Evolutionary conservation across 805 yeast genomes (phyloP).

Genomic region (Pichia insulana): DNA sequence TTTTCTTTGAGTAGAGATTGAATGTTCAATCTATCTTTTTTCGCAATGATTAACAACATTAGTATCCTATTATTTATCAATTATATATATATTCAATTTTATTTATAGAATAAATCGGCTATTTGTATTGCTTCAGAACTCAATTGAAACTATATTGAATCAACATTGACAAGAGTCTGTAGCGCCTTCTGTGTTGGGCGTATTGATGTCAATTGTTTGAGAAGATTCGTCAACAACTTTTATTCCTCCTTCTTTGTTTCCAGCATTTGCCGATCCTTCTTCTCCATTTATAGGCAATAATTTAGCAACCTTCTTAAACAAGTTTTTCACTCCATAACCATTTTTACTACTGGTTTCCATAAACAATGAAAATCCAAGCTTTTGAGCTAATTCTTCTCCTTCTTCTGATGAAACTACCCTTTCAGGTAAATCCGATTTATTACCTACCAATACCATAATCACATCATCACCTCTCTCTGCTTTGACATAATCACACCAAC

Average conservation of each 20-base stretch:
- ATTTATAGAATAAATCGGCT: not conserved
- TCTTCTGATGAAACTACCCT: conserved; percentile 70
- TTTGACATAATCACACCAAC: conserved; percentile 93
- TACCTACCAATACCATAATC: conserved; percentile 83
- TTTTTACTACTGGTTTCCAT: conserved; percentile 94
- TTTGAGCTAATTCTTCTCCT: conserved; percentile 69
- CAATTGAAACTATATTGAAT: too few relatives aligned
- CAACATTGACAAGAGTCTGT: conserved; percentile 34
- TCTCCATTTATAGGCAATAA: conserved; percentile 70
- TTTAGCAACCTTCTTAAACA: conserved; percentile 87
- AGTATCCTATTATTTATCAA: too few relatives aligned
- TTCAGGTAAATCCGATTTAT: conserved; percentile 81
- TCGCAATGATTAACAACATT: too few relatives aligned
- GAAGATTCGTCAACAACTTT: conserved; percentile 13
- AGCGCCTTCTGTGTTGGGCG: conserved; percentile 28
- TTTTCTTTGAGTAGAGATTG: conserved; percentile 39
- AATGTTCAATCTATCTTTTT: too few relatives aligned
- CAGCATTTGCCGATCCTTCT: conserved; percentile 10
- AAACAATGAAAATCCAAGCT: conserved; percentile 66
- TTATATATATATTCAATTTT: too few relatives aligned
- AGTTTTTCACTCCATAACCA: conserved; percentile 83
- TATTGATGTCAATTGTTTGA: conserved; percentile 37
- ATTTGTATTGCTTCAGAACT: too few relatives aligned
- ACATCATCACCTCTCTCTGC: conserved; percentile 89
- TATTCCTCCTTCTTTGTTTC: conserved; percentile 16